A percentile compares a stretch with the other conserved stretches of the same genome.
These are phyloP conservation scores for Eimeria acervulina DNA, from an alignment of 169 alveolate genomes.

Conservation along the genomic window DNA sequence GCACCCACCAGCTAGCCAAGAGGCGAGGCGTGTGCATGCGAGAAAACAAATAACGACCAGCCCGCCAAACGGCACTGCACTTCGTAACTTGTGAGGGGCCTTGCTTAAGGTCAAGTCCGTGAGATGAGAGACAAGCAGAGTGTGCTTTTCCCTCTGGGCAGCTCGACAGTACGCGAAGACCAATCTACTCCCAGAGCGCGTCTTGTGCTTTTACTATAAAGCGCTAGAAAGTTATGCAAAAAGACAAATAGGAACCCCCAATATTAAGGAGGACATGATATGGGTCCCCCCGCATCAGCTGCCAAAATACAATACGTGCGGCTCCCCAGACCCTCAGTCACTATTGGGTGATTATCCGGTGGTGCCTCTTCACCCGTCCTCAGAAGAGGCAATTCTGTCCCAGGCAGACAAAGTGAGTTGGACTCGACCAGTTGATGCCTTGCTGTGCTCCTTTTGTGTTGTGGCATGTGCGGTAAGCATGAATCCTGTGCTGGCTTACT, in stretches of 20 bases:
- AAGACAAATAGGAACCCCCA: constrained; percentile 72
- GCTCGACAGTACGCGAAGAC: constrained; percentile 76
- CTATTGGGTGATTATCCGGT: constrained; percentile 70
- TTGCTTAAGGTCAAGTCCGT: background rate
- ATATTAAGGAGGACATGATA: constrained; percentile 74
- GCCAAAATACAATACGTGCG: constrained; percentile 70
- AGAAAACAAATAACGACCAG: background rate
- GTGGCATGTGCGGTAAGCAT: background rate
- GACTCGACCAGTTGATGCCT: background rate
- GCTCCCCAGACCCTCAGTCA: constrained; percentile 26
- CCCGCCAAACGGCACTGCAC: background rate
- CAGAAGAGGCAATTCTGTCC: constrained; percentile 28
- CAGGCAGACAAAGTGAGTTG: constrained; percentile 49
- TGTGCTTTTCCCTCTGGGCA: constrained; percentile 8
- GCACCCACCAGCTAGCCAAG: background rate
- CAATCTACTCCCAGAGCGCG: constrained; percentile 65
- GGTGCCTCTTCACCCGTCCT: constrained; percentile 52
- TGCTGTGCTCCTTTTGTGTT: background rate
- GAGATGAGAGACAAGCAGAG: background rate
- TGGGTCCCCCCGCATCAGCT: constrained; percentile 63
- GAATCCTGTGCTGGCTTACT: background rate
- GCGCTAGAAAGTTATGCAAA: constrained; percentile 72
- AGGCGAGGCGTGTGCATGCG: background rate
- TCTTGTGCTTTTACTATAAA: constrained; percentile 78
- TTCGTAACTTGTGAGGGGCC: background rate